Evolutionary conservation across 176 grass and related monocot species (phyloP).

Genomic region (sorghum (Sorghum bicolor)): DNA sequence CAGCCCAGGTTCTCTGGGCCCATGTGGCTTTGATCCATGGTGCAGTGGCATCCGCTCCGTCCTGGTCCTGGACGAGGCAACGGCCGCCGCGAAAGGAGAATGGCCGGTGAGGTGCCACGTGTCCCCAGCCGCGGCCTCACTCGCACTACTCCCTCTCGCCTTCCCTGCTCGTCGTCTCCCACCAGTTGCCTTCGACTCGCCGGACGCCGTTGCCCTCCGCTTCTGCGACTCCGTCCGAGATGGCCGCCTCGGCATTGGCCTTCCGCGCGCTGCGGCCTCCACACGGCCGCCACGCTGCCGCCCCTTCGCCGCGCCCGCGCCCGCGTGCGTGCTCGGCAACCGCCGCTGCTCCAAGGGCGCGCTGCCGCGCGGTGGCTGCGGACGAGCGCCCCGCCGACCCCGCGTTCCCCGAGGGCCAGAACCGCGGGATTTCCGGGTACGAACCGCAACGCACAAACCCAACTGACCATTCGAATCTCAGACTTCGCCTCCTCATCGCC

Average conservation of each 20-base stretch:
- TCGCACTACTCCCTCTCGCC: neutral
- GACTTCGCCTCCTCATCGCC: neutral
- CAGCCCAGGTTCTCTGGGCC: neutral
- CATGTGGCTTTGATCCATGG: neutral
- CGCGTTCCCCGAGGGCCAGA: slow-evolving; percentile 27
- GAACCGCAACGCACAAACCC: neutral
- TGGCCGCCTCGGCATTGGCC: slow-evolving; percentile 39
- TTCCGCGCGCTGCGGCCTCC: slow-evolving; percentile 27
- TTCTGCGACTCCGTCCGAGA: neutral
- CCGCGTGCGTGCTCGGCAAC: neutral
- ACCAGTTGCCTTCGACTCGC: neutral
- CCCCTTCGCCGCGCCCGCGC: neutral
- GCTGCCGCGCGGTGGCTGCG: slow-evolving; percentile 32
- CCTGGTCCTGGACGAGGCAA: neutral
- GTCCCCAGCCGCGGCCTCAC: slow-evolving; percentile 16
- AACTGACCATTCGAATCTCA: neutral
- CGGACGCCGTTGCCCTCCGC: neutral
- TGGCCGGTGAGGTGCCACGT: slow-evolving; percentile 28
- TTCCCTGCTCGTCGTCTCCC: neutral
- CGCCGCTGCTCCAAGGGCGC: neutral
- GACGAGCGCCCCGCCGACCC: slow-evolving; percentile 35
- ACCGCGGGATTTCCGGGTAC: slow-evolving; percentile 30
- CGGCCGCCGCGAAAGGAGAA: slow-evolving; percentile 17
- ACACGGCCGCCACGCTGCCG: neutral
- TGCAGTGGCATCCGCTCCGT: neutral